phyloP scores from a whole-genome alignment of 768 basidiomycete genomes.

The Favolaschia claudopus region DNA sequence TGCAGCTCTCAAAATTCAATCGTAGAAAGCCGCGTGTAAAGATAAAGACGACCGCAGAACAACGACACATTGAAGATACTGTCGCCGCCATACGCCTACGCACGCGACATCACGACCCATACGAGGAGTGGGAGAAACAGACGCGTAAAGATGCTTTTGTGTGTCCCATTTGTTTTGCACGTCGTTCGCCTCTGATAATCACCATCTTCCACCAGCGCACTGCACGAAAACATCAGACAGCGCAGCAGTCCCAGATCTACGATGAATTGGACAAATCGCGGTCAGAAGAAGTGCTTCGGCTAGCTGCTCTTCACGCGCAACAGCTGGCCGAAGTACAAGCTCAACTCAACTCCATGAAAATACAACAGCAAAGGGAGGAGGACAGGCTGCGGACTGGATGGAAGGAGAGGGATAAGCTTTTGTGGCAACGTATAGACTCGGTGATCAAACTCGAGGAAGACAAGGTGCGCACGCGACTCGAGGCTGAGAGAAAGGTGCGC shows the following conservation, averaged over 20 bases:
- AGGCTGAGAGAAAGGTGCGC: slow-evolving; percentile 60
- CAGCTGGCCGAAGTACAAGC: slow-evolving; percentile 61
- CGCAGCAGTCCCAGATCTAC: slow-evolving; percentile 41
- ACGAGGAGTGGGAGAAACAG: slow-evolving; percentile 64
- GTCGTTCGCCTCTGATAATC: background rate
- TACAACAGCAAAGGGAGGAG: slow-evolving; percentile 56
- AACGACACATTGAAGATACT: slow-evolving; percentile 55
- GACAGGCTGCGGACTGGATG: slow-evolving; percentile 50
- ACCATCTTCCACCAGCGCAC: slow-evolving; percentile 40
- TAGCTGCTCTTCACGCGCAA: slow-evolving; percentile 51
- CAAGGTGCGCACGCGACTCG: slow-evolving; percentile 56
- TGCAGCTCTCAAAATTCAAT: background rate
- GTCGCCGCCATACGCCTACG: slow-evolving; percentile 60
- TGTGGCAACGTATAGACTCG: slow-evolving; percentile 67
- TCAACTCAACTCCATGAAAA: slow-evolving; percentile 49
- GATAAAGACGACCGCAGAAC: slow-evolving; percentile 46
- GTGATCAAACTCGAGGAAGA: slow-evolving; percentile 72
- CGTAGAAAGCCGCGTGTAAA: slow-evolving; percentile 33
- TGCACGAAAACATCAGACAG: slow-evolving; percentile 51
- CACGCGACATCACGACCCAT: slow-evolving; percentile 60
- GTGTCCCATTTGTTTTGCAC: slow-evolving; percentile 29
- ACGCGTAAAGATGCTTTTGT: slow-evolving; percentile 61
- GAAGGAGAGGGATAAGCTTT: slow-evolving; percentile 59
- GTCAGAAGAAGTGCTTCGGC: slow-evolving; percentile 40
- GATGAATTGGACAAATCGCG: slow-evolving; percentile 55